Base-by-base conservation (phyloP, 495 filamentous ascomycete species). In the Lentithecium fluviatile region DNA sequence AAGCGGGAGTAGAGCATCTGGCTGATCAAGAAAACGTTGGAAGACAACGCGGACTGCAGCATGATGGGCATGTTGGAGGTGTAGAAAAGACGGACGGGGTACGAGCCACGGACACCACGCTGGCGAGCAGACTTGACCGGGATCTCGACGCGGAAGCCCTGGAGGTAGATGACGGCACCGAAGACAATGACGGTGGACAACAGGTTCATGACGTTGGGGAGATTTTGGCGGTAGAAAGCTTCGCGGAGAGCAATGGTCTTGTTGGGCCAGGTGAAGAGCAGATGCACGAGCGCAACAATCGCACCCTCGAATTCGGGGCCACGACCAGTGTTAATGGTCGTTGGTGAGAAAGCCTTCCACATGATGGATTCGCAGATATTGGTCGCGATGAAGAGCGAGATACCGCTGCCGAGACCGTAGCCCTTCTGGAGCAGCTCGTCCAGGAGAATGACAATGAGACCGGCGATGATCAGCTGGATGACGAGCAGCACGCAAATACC, bases 331-430 rank as follows among this genome's bases (percentile, higher is more conserved):
- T 99, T 99, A 79, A 99, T 95, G 71, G 94, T 97, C 15, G 95
- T 99, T 25, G 95, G 95, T 53, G 91, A 96, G 81, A 97, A 97
- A 19, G 95, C 95, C 82, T 96, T 96, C 95, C 95, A 99, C 75
- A 99, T 86, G 74, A 99, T 99, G 34, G 91, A 96, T 79, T 99
- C 95, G 87, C 95, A 99, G 78, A 99, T 97, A 83, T 97, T 97
- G 80, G 95, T 99, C 55, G 95, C 95, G 73, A 99, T 99, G 85
- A 99, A 99, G 55, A 99, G 87, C 45, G 91, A 96, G 75, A 99
- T 99, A 78, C 95, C 95, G 74, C 88, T 93, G 73, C 94, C 95
- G 56, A 99, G 86, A 74, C 95, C 95, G 71, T 99, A 99, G 54
- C 95, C 94, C 84, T 99, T 99, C 81, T 97, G 95, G 69, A 99